Evolutionary conservation across 495 filamentous ascomycete species (phyloP).

Genomic region (Penicillium salamii): DNA sequence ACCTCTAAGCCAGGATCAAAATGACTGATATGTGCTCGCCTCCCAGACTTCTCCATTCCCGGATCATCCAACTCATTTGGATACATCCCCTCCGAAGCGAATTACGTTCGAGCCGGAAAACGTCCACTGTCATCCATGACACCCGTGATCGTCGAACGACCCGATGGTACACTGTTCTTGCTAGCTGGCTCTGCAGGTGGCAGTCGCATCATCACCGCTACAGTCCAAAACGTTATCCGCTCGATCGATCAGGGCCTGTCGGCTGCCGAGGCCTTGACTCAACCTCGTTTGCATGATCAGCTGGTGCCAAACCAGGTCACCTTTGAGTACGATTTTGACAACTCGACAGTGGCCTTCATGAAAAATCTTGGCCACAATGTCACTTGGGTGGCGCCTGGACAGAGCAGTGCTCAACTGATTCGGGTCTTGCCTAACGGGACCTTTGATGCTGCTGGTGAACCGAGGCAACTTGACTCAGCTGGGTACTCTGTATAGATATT

Average conservation of each 20-base stretch:
- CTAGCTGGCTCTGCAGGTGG: conserved; percentile 79
- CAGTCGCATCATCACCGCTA: conserved; percentile 83
- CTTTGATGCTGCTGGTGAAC: conserved; percentile 74
- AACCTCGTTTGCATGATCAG: conserved; percentile 80
- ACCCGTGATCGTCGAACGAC: conserved; percentile 68
- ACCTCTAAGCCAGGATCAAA: neutral
- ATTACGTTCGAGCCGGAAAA: conserved; percentile 80
- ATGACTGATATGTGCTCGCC: neutral
- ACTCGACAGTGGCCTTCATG: conserved; percentile 64
- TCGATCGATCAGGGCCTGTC: conserved; percentile 63
- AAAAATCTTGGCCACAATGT: conserved; percentile 66
- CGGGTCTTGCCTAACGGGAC: conserved; percentile 67
- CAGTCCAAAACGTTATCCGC: conserved; percentile 71
- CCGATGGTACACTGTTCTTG: conserved; percentile 65
- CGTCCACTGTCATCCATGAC: conserved; percentile 78
- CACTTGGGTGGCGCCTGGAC: conserved; percentile 61
- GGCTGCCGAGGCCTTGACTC: conserved; percentile 57
- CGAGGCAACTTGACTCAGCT: conserved; percentile 69
- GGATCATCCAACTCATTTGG: conserved; percentile 74
- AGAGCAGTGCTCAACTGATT: conserved; percentile 71
- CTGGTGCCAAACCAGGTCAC: conserved; percentile 64
- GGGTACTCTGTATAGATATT: conserved; percentile 63
- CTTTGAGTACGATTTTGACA: conserved; percentile 72
- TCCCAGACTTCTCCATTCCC: conserved; percentile 70
- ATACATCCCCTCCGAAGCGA: conserved; percentile 72